These are phyloP conservation scores for Globisporangium heterothallicum DNA, from an alignment of 352 stramenopile species.

Conservation along the genomic window DNA sequence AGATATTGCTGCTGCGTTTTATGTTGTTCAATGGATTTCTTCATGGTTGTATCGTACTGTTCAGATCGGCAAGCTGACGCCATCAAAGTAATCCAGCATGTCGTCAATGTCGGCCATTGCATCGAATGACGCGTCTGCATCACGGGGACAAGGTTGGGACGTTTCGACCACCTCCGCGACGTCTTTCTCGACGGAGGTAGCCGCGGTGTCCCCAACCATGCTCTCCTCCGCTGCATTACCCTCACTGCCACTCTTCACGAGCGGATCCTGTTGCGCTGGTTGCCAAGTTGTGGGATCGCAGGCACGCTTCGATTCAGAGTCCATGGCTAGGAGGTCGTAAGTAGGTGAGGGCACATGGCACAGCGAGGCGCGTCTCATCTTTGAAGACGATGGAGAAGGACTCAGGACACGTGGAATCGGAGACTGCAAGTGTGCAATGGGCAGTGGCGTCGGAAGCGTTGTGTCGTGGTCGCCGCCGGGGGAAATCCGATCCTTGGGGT, in stretches of 20 bases:
- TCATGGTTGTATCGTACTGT: background rate
- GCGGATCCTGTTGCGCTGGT: background rate
- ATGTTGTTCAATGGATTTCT: background rate
- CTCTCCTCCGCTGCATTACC: too few relatives aligned
- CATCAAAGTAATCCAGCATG: conserved; percentile 75
- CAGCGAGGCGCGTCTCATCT: conserved; percentile 1
- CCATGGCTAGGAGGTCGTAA: background rate
- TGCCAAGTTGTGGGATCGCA: background rate
- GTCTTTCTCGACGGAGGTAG: too few relatives aligned
- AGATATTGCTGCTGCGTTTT: background rate
- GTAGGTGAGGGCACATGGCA: conserved; percentile 1
- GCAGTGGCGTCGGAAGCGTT: conserved; percentile 14
- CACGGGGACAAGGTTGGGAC: too few relatives aligned
- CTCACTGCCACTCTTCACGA: background rate
- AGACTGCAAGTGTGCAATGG: conserved; percentile 19
- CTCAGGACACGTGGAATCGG: conserved; percentile 17
- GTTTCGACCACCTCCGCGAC: background rate
- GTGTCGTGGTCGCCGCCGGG: conserved; percentile 16
- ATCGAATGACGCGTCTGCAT: background rate
- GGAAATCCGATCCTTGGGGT: conserved; percentile 20
- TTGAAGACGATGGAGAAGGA: background rate
- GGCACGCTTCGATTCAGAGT: background rate
- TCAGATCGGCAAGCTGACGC: conserved; percentile 56
- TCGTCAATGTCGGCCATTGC: conserved; percentile 50
- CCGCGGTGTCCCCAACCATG: too few relatives aligned